Evolutionary conservation across 495 filamentous ascomycete genomes (phyloP), one percentile per base, ranked within the genome.

Genomic region (Penicillium canariense): DNA sequence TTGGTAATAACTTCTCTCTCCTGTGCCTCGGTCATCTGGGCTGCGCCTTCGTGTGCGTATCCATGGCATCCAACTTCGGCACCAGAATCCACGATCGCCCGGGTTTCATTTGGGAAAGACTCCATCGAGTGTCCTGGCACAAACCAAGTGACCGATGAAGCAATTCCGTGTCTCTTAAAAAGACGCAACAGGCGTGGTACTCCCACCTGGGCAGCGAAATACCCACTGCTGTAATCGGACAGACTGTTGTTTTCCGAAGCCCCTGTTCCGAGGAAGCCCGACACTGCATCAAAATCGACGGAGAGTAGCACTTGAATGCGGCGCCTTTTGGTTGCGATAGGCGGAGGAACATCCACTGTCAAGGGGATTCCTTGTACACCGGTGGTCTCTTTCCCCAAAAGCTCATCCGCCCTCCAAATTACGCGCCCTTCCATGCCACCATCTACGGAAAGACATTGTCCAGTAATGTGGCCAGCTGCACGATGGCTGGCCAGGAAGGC

Each of bases 51-150:
- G 52, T 84, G 82, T 12, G 78, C 75, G 60, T 87, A 87, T 27
- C 84, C 83, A 59, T 87, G 83, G 9, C 82, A 68, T 0, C 74
- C 83, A 36, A 86, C 77, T 58, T 87, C 83, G n/a, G 70, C 74
- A 3, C 82, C 81, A 20, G 75, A 76, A 0, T 80, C 74, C 3
- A 84, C 68, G 31, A 87, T 81, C 20, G 71, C 68, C 28, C 74
- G 69, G 3, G 79, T 77, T 52, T 81, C 71, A 1, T 74, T 67
- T 0, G 80, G 82, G 61, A 86, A 87, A 12, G 74, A 82, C 54
- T 87, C 84, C 48, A 81, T 73, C 1, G 79, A 82, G 63, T 87
- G 83, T 7, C 84, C 83, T 0, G 84, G 84, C 18, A 87, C 77
- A 57, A 84, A 85, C 84, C 84, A 87, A 4, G 83, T 84, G 15